Evolutionary conservation across 768 basidiomycete species (phyloP).

Genomic region (Russula lepida): DNA sequence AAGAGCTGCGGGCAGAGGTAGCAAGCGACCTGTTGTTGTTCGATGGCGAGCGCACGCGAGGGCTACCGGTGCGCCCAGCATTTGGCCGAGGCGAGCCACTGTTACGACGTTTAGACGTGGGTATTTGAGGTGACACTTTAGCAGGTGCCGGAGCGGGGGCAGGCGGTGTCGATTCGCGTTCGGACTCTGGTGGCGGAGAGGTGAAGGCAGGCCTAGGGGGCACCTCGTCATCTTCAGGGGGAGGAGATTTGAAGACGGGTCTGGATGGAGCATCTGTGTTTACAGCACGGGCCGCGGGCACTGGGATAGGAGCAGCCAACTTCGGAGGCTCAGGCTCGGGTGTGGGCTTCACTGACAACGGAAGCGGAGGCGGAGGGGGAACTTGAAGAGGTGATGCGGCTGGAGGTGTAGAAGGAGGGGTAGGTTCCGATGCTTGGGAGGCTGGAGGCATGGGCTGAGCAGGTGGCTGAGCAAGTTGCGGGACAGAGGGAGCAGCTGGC

Average conservation of each 20-base stretch:
- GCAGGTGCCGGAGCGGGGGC: constrained; percentile 28
- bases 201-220: constrained; percentile 28
- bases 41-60: constrained; percentile 23
- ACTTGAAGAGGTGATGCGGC: not conserved
- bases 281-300: constrained; percentile 19
- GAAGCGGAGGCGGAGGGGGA: constrained; percentile 4
- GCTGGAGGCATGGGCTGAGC: constrained; percentile 8
- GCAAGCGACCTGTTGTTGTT: constrained; percentile 7
- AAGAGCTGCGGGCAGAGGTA: constrained; percentile 5
- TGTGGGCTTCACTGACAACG: not conserved
- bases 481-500: constrained; percentile 3
- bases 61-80: constrained; percentile 29
- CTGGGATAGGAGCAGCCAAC: constrained; percentile 22
- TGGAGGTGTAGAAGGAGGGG: constrained; percentile 16
- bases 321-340: constrained; percentile 15
- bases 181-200: constrained; percentile 25
- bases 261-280: constrained; percentile 24
- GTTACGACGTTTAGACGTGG: constrained; percentile 49
- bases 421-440: constrained; percentile 24
- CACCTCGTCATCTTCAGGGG: constrained; percentile 47
- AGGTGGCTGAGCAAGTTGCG: constrained; percentile 13
- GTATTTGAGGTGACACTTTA: constrained; percentile 38
- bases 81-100: constrained; percentile 30
- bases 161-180: constrained; percentile 2
- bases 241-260: constrained; percentile 56